Evolutionary conservation across 148 eudicot genomes (phyloP), one percentile per base, ranked within the genome.

Genomic region (Chenopodium formosanum): DNA sequence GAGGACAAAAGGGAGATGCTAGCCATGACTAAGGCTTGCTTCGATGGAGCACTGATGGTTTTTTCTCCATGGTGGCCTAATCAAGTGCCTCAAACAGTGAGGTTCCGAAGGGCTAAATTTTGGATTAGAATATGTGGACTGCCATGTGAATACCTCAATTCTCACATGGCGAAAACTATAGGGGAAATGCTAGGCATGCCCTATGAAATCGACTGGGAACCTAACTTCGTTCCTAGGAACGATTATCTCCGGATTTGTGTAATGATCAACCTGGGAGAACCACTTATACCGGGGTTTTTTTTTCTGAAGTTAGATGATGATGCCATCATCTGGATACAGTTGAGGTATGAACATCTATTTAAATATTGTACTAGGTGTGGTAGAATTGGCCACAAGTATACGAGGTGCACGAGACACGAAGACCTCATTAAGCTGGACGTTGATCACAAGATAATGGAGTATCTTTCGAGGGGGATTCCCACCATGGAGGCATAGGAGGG

Each of bases 181-280:
- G 65, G n/a, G 1, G 1, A 22, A 2, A 3, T 60, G 4, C 20
- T 60, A 19, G 65, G 65, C 2, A n/a, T 17, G 22, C n/a, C 7
- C 7, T 60, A 1, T 23, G 3, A 1, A 0, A 3, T 60, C 2
- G 65, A 60, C 1, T 22, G 2, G 2, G 65, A 60, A 7, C 23
- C 65, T 7, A 1, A 4, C n/a, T 19, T 60, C 4, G 65, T 60
- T 7, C 65, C 65, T 2, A 1, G 65, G 6, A 17, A 17, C 23
- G 65, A 60, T 7, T 60, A 60, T 23, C n/a, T 60, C 4, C 2
- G n/a, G 7, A 17, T 60, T 17, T 1, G n/a, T 20, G 65, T 60
- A 0, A 2, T 2, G n/a, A 4, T 60, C 0, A 20, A 7, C 0
- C n/a, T 2, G 2, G n/a, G 3, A 4, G 4, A 4, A 1, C 65